These are phyloP conservation scores for Claviceps africana DNA, from an alignment of 2,329 filamentous ascomycete genomes.

Conservation along the genomic window DNA sequence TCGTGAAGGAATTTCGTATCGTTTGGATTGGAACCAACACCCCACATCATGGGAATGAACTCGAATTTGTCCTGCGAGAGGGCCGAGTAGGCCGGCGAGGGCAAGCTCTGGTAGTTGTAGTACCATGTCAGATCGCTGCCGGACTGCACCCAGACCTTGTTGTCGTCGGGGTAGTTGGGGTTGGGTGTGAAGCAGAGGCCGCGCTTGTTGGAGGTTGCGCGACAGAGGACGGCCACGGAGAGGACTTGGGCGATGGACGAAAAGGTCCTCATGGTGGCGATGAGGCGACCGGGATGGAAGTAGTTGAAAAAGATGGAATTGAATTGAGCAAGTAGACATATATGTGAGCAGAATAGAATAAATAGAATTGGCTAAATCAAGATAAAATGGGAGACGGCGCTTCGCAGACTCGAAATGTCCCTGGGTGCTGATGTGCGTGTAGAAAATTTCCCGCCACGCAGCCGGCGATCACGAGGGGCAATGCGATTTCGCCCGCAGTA, in stretches of 20 bases:
- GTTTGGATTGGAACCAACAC: slow-evolving; percentile 31
- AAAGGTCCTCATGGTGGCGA: neutral
- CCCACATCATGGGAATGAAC: slow-evolving; percentile 76
- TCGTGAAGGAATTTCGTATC: slow-evolving; percentile 47
- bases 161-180: slow-evolving; percentile 40
- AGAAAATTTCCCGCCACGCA: too few relatives aligned
- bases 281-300: too few relatives aligned
- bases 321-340: too few relatives aligned
- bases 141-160: slow-evolving; percentile 46
- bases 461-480: too few relatives aligned
- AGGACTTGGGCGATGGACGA: slow-evolving; percentile 6
- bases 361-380: too few relatives aligned
- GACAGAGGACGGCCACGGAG: slow-evolving; percentile 11
- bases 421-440: too few relatives aligned
- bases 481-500: too few relatives aligned
- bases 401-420: too few relatives aligned
- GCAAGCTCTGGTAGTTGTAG: slow-evolving; percentile 58
- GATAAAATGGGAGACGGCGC: too few relatives aligned
- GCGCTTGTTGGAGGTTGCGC: slow-evolving; percentile 40
- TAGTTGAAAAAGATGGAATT: too few relatives aligned
- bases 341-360: too few relatives aligned
- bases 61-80: slow-evolving; percentile 43
- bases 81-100: slow-evolving; percentile 37
- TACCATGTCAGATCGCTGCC: slow-evolving; percentile 62
- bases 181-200: slow-evolving; percentile 58